A percentile compares a stretch with the other conserved stretches of the same genome.
phyloP scores from a whole-genome alignment of 495 filamentous ascomycete species.

The Neurospora sp. region DNA sequence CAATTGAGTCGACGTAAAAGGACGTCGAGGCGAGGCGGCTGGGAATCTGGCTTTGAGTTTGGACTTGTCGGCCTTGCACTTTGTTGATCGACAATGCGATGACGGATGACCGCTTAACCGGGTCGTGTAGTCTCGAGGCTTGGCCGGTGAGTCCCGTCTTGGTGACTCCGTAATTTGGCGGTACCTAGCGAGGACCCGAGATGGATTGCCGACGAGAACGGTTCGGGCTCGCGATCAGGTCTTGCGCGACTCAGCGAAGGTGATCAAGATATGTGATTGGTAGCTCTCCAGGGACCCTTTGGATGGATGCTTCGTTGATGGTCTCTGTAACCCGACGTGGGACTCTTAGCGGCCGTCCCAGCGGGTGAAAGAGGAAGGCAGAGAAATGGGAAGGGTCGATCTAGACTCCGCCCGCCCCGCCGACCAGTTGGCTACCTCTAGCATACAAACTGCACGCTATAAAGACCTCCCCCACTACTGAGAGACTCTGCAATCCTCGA shows the following conservation, averaged over 20 bases:
- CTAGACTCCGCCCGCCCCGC: neutral
- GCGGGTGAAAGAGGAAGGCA: neutral
- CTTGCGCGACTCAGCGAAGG: neutral
- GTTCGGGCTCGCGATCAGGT: neutral
- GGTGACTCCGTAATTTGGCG: neutral
- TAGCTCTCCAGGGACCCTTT: neutral
- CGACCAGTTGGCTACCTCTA: neutral
- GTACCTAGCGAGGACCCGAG: neutral
- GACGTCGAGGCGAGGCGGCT: neutral
- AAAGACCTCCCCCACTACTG: neutral
- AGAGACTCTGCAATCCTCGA: too few relatives aligned
- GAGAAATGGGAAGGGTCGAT: neutral
- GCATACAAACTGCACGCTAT: neutral
- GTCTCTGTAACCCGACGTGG: neutral
- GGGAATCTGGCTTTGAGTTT: neutral
- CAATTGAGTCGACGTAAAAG: neutral
- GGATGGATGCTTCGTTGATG: neutral
- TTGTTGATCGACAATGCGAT: neutral
- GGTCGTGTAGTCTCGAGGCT: neutral
- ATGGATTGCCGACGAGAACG: neutral
- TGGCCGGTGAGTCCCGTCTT: neutral
- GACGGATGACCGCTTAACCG: neutral
- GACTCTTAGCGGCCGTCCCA: neutral
- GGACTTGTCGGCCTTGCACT: neutral
- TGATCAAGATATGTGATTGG: neutral